A percentile compares a stretch with the other conserved stretches of the same genome.
Conservation (phyloP, 2,329 filamentous ascomycete genomes). For the Coleophoma cylindrospora region DNA sequence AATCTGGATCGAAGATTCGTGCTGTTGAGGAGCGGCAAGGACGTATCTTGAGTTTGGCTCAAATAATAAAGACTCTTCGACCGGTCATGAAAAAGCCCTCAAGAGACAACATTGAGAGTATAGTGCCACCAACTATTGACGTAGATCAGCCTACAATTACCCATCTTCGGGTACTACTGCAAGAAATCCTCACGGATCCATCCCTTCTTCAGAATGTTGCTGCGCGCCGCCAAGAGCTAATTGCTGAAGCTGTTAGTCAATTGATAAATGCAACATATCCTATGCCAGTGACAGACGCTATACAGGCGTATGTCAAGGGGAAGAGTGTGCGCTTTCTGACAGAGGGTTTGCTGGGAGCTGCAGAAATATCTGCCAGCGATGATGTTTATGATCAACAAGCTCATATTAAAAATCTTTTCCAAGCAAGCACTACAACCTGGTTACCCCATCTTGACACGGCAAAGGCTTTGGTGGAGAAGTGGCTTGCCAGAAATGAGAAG, state of each 20-base stretch:
- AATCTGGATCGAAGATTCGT: background rate
- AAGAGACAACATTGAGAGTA: background rate
- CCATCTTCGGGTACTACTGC: background rate
- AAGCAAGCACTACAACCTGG: too few species aligned
- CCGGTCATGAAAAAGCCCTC: background rate
- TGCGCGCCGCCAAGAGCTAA: slow-evolving; percentile 57
- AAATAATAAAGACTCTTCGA: background rate
- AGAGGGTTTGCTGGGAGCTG: background rate
- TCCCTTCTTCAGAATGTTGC: slow-evolving; percentile 25
- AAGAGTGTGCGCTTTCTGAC: background rate
- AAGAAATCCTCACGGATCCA: background rate
- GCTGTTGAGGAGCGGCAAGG: background rate
- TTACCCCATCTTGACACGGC: background rate
- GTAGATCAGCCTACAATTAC: background rate
- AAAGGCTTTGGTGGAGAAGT: slow-evolving; percentile 20
- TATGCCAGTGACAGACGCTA: slow-evolving; percentile 25
- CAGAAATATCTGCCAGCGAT: background rate
- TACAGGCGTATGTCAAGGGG: too few species aligned
- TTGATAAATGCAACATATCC: slow-evolving; percentile 52
- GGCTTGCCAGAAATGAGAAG: slow-evolving; percentile 44
- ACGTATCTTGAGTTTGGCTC: background rate
- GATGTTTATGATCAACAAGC: background rate
- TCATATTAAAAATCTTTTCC: too few species aligned
- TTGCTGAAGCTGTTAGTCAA: slow-evolving; percentile 56
- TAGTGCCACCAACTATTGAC: background rate